phyloP scores from a whole-genome alignment of 2,329 filamentous ascomycete genomes.

The Neonectria faginata region DNA sequence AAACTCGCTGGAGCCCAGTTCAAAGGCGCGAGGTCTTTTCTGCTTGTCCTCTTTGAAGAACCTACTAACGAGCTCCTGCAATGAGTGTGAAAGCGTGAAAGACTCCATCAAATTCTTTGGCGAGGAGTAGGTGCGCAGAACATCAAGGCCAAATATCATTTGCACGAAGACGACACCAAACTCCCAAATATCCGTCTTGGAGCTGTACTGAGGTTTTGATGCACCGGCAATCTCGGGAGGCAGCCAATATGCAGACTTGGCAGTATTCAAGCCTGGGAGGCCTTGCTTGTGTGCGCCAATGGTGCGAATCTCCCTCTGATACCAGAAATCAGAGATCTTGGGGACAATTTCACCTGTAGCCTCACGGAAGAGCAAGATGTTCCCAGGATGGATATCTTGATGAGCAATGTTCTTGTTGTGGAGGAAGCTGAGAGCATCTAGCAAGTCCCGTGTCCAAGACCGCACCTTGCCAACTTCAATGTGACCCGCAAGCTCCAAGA shows the following conservation, averaged over 20 bases:
- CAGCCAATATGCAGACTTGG: slow-evolving; percentile 84
- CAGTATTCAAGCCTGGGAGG: slow-evolving; percentile 66
- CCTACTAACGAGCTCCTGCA: slow-evolving; percentile 83
- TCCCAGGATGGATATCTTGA: slow-evolving; percentile 82
- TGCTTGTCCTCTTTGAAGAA: slow-evolving; percentile 89
- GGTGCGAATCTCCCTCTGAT: slow-evolving; percentile 74
- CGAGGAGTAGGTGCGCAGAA: slow-evolving; percentile 81
- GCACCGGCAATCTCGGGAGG: slow-evolving; percentile 79
- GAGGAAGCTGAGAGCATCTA: slow-evolving; percentile 88
- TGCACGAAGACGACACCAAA: slow-evolving; percentile 92
- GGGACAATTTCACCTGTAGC: slow-evolving; percentile 75
- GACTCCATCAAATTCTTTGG: slow-evolving; percentile 79
- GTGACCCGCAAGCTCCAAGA: slow-evolving; percentile 81
- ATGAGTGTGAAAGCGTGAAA: slow-evolving; percentile 76
- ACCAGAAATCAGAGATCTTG: slow-evolving; percentile 80
- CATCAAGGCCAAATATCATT: slow-evolving; percentile 89
- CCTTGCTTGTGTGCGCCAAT: slow-evolving; percentile 66
- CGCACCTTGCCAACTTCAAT: slow-evolving; percentile 81
- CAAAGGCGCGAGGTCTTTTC: slow-evolving; percentile 86
- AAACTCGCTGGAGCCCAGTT: slow-evolving; percentile 73
- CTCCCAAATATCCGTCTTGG: slow-evolving; percentile 95
- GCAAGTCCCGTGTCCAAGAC: slow-evolving; percentile 90
- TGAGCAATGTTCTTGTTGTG: slow-evolving; percentile 88
- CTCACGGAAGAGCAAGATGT: slow-evolving; percentile 81
- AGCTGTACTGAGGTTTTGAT: slow-evolving; percentile 72